Evolutionary conservation across 768 basidiomycete species (phyloP), one percentile per base, ranked within the genome.

Genomic region (Boletus edulis): DNA sequence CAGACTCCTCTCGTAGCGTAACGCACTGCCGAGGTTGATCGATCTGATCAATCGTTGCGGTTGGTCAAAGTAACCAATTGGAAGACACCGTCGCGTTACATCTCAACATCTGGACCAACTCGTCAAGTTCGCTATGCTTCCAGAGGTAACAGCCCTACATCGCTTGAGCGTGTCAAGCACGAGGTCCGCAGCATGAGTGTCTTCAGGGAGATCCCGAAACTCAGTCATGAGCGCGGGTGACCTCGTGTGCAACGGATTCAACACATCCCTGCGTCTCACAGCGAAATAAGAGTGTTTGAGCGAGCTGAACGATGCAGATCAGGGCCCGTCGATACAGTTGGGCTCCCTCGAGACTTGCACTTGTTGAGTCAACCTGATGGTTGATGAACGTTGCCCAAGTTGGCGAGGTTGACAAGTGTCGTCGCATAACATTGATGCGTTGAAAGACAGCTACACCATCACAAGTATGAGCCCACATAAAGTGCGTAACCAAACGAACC

Each of bases 401-500:
- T 44, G 11, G 32, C 50, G 12, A 51, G 34, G 50, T 51, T 51
- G 34, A 27, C 41, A 13, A 51, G n/a, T 9, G 35, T 42, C 24
- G 11, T 34, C 9, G 42, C 50, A 40, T 39, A 39, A 50, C 18
- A 50, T 15, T 4, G 13, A 27, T 41, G 39, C 17, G 13, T 32
- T 7, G n/a, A 20, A 31, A 17, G 17, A 40, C 49, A 40, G 18
- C 17, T 13, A 9, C 8, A 75, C n/a, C n/a, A n/a, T n/a, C n/a
- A n/a, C 86, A 89, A 75, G 67, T 80, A 89, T 10, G 84, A 83
- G 9, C 82, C 83, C 51, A 89, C 83, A 66, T 89, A 91, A 22
- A 93, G 67, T 3, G 84, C 77, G 65, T 92, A 93, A 7, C 90
- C 90, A 3, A 75, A 71, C 18, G 82, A 85, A 49, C 91, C 91